Base-by-base conservation (phyloP, 345 rosid genomes). In the Eucalyptus pauciflora region DNA sequence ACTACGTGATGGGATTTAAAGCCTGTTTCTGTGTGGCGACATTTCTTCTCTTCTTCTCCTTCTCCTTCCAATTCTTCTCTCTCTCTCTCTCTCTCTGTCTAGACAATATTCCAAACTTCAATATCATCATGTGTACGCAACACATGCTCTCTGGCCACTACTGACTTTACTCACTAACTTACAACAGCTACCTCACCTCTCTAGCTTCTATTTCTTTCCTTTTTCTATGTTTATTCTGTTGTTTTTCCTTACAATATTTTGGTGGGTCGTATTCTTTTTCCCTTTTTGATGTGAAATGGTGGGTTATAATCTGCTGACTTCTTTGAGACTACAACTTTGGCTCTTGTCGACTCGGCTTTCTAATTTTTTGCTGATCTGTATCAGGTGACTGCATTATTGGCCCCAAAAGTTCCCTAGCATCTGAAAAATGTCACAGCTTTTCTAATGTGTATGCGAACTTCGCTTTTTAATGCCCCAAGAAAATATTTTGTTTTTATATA, bases 1-100 rank as follows among this genome's bases (percentile, higher is more conserved):
- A 91, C 87, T 88, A 90, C 93, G 94, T 91, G 94, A 94, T 89
- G 91, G 88, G 94, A 91, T 93, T 91, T 91, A 91, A 90, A 89
- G 92, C 92, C 94, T 91, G 93, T 88, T 80, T 48, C 54, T 43
- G 48, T 54, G 86, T 76, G 64, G 51, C 60, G 88, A 29, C 86
- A 88, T 54, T 88, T 88, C 89, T 88, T 67, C 50, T 88, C 85
- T 76, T 31, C 89, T 88, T 46, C 86, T 51, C 13, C 89, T 88
- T 80, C 89, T 88, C 20, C 64, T 51, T 50, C 20, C 83, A 54
- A 33, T 50, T 49, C 50, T 46, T 31, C 88, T 87, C 76, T 83
- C 81, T 81, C 85, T 86, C 20, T 27, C 51, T 31, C 64, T 71
- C 80, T 69, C 79, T 69, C 80, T 62, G 2, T 29, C 85, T 24